These are phyloP conservation scores for Dipteronia sinensis DNA, from an alignment of 345 rosid species.

Conservation along the genomic window DNA sequence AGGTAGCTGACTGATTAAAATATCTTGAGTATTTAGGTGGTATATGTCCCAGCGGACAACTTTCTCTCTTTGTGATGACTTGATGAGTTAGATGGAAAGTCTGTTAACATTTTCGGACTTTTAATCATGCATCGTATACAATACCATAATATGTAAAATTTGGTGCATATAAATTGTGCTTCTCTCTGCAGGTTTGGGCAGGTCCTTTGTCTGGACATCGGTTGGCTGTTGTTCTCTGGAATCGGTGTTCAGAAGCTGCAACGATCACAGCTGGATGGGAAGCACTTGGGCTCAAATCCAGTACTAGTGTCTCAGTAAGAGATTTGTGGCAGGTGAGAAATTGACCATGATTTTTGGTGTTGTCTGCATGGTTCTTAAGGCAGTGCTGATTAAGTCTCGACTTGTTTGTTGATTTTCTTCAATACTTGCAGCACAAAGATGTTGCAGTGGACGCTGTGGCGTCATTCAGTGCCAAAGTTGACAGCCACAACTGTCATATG, in stretches of 20 bases:
- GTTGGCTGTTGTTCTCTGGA: slow-evolving; percentile 84
- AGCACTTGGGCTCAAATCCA: slow-evolving; percentile 70
- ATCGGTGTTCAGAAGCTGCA: slow-evolving; percentile 69
- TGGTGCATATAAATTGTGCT: neutral
- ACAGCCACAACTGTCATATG: slow-evolving; percentile 68
- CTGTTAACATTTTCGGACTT: neutral
- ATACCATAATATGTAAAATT: neutral
- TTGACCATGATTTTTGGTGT: neutral
- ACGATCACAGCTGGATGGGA: slow-evolving; percentile 76
- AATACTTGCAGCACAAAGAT: slow-evolving; percentile 53
- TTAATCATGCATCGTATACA: neutral
- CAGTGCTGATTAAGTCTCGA: neutral
- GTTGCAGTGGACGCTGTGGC: slow-evolving; percentile 49
- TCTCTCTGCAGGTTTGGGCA: slow-evolving; percentile 73
- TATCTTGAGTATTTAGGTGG: neutral
- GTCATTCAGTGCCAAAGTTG: slow-evolving; percentile 62
- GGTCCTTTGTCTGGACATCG: slow-evolving; percentile 85
- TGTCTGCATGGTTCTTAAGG: neutral
- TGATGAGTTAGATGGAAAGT: neutral
- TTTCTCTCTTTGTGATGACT: neutral
- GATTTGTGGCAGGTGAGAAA: slow-evolving; percentile 84
- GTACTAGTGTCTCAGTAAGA: slow-evolving; percentile 64
- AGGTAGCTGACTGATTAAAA: neutral
- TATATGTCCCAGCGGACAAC: neutral
- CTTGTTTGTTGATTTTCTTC: neutral